Evolutionary conservation across 495 filamentous ascomycete genomes (phyloP), one percentile per base, ranked within the genome.

Genomic region (Tuber borchii): DNA sequence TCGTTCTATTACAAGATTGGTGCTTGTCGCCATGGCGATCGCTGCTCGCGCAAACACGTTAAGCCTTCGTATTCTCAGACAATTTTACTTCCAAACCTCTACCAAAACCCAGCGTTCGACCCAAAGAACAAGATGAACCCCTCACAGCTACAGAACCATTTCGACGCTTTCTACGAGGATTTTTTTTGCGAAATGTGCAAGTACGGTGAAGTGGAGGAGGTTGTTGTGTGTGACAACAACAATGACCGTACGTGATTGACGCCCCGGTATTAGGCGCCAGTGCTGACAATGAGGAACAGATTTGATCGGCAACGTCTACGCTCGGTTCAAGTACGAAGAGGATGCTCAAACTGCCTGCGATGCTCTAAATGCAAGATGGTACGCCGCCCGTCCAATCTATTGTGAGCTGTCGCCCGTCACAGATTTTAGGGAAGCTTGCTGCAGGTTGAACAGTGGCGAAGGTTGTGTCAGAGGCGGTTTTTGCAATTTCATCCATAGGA

Each of bases 301-400:
- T 86, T 87, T 99, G 19, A 97, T 99, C 85, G 95, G 95, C 83
- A 99, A 99, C 86, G 95, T 99, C 81, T 99, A 99, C 88, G 95
- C 95, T 40, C 93, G 95, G 76, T 99, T 99, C 91, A 99, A 99
- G 86, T 99, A 98, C 89, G 95, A 99, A 88, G 95, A 99, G 86
- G 90, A 90, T 74, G 95, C 95, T 17, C 94, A 97, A 83, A 87
- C 87, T 46, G 95, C 95, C 77, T 97, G 95, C 88, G 96, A 99
- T 85, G 90, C 90, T 42, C 90, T 98, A 74, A 99, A 98, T 85
- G 90, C 87, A 39, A 91, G 95, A 83, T 99, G 95, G 95, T 98
- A 99, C 86, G 95, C 95, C 76, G 95, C 93, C 61, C 90, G 95
- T 73, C 95, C 95, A 69, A 96, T 99, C 83, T 99, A 99, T 86